A percentile compares a stretch with the other conserved stretches of the same genome.
Conservation (phyloP, 352 stramenopile species). For the Pilasporangium apinafurcum region DNA sequence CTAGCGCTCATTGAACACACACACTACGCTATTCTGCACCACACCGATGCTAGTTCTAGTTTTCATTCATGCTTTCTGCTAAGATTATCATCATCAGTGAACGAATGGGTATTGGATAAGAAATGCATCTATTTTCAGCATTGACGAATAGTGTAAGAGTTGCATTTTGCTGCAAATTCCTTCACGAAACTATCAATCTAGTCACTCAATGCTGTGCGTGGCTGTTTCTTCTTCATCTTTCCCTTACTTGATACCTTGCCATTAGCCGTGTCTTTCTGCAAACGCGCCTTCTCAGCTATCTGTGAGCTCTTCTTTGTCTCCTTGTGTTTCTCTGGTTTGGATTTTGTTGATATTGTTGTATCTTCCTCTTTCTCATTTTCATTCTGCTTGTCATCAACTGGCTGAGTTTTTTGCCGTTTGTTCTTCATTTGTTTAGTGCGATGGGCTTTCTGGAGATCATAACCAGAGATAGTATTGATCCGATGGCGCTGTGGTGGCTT, state of each 20-base stretch:
- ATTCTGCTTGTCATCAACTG: neutral
- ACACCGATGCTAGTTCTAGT: no score
- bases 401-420: neutral
- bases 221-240: neutral
- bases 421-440: slow-evolving; percentile 51
- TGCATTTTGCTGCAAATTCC: no score
- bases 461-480: slow-evolving; percentile 84
- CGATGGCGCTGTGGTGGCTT: slow-evolving; percentile 58
- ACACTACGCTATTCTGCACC: no score
- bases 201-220: neutral
- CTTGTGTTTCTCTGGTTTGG: slow-evolving; percentile 4
- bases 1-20: neutral
- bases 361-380: neutral
- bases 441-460: slow-evolving; percentile 82
- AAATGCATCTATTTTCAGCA: no score
- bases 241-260: neutral
- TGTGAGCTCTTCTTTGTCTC: neutral
- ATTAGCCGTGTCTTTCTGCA: no score
- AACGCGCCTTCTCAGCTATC: neutral
- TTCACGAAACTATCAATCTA: no score
- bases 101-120: no score
- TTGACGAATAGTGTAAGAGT: no score
- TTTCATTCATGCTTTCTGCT: no score
- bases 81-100: no score
- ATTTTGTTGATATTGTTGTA: neutral